phyloP scores from a whole-genome alignment of 257 asterid genomes.

The Solanum chmielewskii region DNA sequence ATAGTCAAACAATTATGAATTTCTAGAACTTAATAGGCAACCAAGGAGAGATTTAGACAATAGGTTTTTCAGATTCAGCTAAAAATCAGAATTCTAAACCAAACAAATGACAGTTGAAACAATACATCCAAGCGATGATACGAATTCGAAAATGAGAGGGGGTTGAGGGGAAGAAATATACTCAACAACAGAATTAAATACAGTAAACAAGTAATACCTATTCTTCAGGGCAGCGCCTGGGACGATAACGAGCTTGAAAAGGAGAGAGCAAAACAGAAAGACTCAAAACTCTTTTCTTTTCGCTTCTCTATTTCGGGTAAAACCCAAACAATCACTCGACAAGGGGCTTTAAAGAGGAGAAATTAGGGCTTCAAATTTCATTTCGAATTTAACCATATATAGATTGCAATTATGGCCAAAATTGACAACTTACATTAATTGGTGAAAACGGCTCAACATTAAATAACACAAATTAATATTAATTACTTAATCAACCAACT shows the following conservation, averaged over 20 bases:
- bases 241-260: neutral
- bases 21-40: neutral
- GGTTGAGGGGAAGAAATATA: too few relatives aligned
- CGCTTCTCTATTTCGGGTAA: neutral
- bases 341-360: neutral
- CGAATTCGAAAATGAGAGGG: too few relatives aligned
- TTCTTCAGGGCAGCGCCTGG: neutral
- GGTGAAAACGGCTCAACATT: neutral
- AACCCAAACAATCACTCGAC: neutral
- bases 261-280: neutral
- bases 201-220: neutral
- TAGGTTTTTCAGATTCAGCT: neutral
- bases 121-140: neutral
- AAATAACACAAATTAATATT: neutral
- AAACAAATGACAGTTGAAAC: neutral
- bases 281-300: neutral
- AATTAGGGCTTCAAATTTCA: neutral
- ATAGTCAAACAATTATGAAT: neutral
- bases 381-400: neutral
- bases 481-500: neutral
- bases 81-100: neutral
- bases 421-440: too few relatives aligned
- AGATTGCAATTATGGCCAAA: neutral
- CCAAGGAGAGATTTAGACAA: neutral
- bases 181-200: too few relatives aligned